These are phyloP conservation scores for Cyberlindnera euphorbiiphila DNA, from an alignment of 805 yeast species.

Conservation along the genomic window DNA sequence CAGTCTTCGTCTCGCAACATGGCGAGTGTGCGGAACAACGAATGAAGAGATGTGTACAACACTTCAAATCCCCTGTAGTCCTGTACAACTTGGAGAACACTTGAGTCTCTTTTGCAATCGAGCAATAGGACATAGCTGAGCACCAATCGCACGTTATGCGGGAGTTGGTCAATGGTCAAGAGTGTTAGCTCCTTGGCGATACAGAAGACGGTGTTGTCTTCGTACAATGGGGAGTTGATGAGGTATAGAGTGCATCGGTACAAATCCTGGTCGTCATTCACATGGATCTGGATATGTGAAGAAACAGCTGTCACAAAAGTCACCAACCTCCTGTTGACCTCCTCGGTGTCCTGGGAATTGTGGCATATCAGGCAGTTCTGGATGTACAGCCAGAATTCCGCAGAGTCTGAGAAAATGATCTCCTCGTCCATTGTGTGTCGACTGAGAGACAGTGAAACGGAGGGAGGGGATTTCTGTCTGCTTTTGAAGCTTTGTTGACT, in stretches of 20 bases:
- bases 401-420: conserved; percentile 15
- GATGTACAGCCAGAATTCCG: conserved; percentile 22
- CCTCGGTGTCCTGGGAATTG: conserved; percentile 9
- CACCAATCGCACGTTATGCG: conserved; percentile 36
- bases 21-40: conserved; percentile 22
- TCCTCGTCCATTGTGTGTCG: conserved; percentile 20
- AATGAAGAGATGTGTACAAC: conserved; percentile 39
- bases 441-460: too few relatives aligned
- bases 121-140: conserved; percentile 41
- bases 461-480: too few relatives aligned
- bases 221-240: conserved; percentile 34
- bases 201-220: conserved; percentile 40
- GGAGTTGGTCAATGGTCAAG: conserved; percentile 34
- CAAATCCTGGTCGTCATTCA: conserved; percentile 30
- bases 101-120: conserved; percentile 40
- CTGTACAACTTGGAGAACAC: conserved; percentile 41
- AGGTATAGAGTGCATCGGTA: conserved; percentile 34
- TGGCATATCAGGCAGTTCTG: conserved; percentile 15
- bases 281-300: conserved; percentile 23
- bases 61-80: conserved; percentile 51
- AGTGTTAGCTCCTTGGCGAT: conserved; percentile 46
- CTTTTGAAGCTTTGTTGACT: not conserved
- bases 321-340: conserved; percentile 22
- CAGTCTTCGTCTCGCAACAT: conserved; percentile 28
- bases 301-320: conserved; percentile 23